phyloP scores from a whole-genome alignment of 176 grass and related monocot species.

The Saccharum spontaneum region DNA sequence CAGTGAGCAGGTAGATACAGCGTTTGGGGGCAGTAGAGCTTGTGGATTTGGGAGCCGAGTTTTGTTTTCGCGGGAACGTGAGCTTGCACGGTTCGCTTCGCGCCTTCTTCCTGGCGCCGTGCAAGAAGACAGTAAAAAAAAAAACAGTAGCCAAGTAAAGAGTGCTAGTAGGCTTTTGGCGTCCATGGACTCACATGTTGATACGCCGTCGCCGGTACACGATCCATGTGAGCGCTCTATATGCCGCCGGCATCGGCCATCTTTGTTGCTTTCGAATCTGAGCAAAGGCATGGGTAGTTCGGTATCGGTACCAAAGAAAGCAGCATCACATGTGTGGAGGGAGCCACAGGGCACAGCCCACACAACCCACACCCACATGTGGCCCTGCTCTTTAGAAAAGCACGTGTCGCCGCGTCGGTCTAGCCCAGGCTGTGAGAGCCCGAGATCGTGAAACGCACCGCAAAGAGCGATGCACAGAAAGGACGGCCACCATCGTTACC shows the following conservation, averaged over 20 bases:
- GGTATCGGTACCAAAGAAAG: no score
- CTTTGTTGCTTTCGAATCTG: neutral
- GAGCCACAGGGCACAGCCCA: no score
- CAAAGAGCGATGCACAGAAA: no score
- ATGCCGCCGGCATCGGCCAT: neutral
- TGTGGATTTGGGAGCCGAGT: neutral
- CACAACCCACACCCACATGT: no score
- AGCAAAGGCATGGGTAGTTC: neutral
- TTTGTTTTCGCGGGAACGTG: conserved; percentile 32
- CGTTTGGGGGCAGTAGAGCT: neutral
- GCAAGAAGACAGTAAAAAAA: neutral
- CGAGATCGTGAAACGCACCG: no score
- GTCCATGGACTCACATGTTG: neutral
- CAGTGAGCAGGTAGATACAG: neutral
- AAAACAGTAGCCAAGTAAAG: neutral
- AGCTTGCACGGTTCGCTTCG: neutral
- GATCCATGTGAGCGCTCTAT: neutral
- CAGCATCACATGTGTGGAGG: no score
- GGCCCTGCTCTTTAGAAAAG: no score
- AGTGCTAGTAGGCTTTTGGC: no score
- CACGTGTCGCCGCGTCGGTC: no score
- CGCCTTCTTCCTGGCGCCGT: neutral
- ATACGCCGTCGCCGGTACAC: no score
- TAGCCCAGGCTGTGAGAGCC: no score
- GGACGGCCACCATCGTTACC: no score